Evolutionary conservation across 371 early-diverging fungal species (phyloP).

Genomic region (Gilbertella persicaria): DNA sequence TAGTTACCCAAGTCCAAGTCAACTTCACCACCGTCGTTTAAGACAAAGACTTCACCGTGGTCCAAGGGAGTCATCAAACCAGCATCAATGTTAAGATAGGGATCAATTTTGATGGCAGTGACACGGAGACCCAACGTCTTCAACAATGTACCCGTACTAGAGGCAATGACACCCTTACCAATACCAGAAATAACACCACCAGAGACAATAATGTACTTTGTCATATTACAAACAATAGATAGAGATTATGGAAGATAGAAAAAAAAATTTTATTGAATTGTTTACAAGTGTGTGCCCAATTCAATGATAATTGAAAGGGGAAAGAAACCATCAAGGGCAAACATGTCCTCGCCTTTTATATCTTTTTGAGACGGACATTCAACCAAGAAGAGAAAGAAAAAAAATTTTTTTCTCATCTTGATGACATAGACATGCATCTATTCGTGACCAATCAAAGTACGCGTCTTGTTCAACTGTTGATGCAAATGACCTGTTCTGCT

Average conservation of each 20-base stretch:
- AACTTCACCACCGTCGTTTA: constrained; percentile 99
- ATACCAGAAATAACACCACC: constrained; percentile 99
- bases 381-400: neutral
- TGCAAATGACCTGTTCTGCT: too few relatives aligned
- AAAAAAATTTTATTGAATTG: constrained; percentile 14
- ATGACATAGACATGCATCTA: too few relatives aligned
- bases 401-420: neutral
- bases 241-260: neutral
- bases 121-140: constrained; percentile 93
- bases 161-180: constrained; percentile 99
- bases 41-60: constrained; percentile 99
- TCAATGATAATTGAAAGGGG: constrained; percentile 29
- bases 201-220: constrained; percentile 96
- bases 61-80: constrained; percentile 97
- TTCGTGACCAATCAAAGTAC: too few relatives aligned
- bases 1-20: constrained; percentile 99
- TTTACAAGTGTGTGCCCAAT: constrained; percentile 23
- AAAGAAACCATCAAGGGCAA: constrained; percentile 8
- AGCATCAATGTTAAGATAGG: constrained; percentile 99
- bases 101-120: constrained; percentile 99
- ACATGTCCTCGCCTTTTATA: constrained; percentile 16
- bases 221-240: constrained; percentile 28
- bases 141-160: constrained; percentile 95
- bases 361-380: constrained; percentile 4
- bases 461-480: too few relatives aligned